Conservation (phyloP, 371 early-diverging fungal genomes). For the Lichtheimia ramosa region DNA sequence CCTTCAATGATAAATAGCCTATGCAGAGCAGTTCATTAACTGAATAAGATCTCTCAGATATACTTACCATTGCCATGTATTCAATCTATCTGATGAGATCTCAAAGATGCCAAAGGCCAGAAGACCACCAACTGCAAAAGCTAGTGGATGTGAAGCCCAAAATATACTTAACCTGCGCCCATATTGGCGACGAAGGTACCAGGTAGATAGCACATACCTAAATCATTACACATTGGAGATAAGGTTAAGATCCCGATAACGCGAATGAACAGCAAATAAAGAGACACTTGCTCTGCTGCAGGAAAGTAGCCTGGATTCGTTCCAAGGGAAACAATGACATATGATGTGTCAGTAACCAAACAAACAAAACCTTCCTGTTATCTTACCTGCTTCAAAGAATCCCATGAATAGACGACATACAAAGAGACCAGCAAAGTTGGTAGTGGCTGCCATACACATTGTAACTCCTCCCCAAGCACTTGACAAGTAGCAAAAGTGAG, state of each 20-base stretch:
- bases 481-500: too few species aligned
- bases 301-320: not conserved
- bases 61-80: constrained; percentile 1
- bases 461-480: not conserved
- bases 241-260: too few species aligned
- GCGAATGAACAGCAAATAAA: not conserved
- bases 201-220: not conserved
- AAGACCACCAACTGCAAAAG: not conserved
- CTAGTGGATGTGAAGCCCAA: not conserved
- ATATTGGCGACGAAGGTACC: not conserved
- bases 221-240: too few species aligned
- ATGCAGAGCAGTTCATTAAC: not conserved
- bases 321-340: not conserved
- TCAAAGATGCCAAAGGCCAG: not conserved
- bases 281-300: not conserved
- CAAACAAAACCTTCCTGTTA: too few species aligned
- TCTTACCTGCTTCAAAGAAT: not conserved
- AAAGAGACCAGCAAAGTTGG: constrained; percentile 2
- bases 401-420: not conserved
- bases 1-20: not conserved
- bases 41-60: not conserved
- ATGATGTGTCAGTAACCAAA: too few species aligned
- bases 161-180: not conserved
- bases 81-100: not conserved
- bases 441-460: constrained; percentile 1